Evolutionary conservation across 1,284 basidiomycete genomes (phyloP).

Genomic region (Rhodotorula sp.): DNA sequence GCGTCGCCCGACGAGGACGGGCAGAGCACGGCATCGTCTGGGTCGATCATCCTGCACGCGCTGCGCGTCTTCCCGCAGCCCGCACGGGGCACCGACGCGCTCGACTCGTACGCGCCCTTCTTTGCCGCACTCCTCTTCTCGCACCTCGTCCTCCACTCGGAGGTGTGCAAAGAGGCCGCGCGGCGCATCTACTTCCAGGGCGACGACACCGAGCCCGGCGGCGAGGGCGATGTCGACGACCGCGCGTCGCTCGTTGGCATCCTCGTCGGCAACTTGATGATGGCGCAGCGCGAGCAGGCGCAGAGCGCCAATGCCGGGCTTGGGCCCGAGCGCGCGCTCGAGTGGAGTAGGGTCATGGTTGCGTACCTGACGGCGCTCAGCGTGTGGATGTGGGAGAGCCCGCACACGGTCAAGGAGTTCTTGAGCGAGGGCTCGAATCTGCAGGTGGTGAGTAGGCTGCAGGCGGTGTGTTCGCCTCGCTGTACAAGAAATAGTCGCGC

Average conservation of each 20-base stretch:
- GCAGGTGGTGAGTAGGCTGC: slow-evolving; percentile 68
- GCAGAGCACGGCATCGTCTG: slow-evolving; percentile 52
- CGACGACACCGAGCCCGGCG: slow-evolving; percentile 46
- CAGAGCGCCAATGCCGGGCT: slow-evolving; percentile 53
- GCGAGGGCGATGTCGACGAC: slow-evolving; percentile 58
- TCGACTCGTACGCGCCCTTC: slow-evolving; percentile 58
- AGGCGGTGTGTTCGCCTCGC: neutral
- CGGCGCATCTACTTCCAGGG: slow-evolving; percentile 52
- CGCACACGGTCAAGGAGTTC: slow-evolving; percentile 82
- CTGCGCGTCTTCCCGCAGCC: slow-evolving; percentile 54
- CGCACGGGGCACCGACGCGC: slow-evolving; percentile 52
- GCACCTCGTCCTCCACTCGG: slow-evolving; percentile 58
- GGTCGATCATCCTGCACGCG: slow-evolving; percentile 56
- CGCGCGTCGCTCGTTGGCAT: slow-evolving; percentile 56
- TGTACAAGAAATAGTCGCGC: neutral
- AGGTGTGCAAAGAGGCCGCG: slow-evolving; percentile 59
- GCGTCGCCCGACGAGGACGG: slow-evolving; percentile 1
- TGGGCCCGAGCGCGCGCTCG: slow-evolving; percentile 60
- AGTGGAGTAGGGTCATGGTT: slow-evolving; percentile 87
- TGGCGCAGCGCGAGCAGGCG: slow-evolving; percentile 61
- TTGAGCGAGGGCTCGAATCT: slow-evolving; percentile 83
- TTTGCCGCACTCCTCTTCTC: slow-evolving; percentile 58
- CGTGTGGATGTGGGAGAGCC: slow-evolving; percentile 97
- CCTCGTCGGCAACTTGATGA: slow-evolving; percentile 62
- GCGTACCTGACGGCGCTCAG: slow-evolving; percentile 79